Percentiles rank a stretch among this genome's conserved stretches.
phyloP scores from a whole-genome alignment of 139 green algal species.

The Dunaliella primolecta region DNA sequence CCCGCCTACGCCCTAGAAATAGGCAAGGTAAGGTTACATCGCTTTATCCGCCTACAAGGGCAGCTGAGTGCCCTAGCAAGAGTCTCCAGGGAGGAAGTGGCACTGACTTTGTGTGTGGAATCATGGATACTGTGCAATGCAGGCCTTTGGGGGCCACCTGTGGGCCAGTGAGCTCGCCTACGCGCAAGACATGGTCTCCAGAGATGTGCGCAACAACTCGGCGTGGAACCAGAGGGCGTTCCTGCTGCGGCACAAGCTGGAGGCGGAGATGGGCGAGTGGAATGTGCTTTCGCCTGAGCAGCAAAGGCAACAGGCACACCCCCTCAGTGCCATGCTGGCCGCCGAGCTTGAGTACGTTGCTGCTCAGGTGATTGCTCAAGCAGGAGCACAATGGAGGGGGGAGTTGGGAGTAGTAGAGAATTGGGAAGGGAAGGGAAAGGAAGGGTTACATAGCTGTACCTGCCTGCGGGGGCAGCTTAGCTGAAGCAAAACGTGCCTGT shows the following conservation, averaged over 20 bases:
- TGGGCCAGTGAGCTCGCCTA: slow-evolving; percentile 61
- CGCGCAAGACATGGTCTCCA: slow-evolving; percentile 39
- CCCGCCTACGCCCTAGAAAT: no score
- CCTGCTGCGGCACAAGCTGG: slow-evolving; percentile 36
- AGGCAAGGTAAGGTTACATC: no score
- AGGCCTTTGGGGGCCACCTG: slow-evolving; percentile 35
- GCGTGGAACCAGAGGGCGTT: slow-evolving; percentile 85
- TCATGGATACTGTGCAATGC: no score
- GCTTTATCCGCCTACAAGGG: no score
- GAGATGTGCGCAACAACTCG: slow-evolving; percentile 85
- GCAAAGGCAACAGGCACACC: background rate
- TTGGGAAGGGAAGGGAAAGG: no score
- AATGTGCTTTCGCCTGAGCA: background rate
- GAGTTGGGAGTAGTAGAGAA: background rate
- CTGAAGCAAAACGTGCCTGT: no score
- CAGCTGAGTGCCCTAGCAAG: no score
- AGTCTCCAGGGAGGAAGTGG: no score
- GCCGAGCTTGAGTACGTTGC: background rate
- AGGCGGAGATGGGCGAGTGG: background rate
- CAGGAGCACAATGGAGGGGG: background rate
- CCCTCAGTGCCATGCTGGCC: background rate
- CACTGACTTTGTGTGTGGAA: no score
- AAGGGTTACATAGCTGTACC: no score
- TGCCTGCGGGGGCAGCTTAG: no score
- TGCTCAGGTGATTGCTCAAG: background rate